Percentiles rank a stretch among this genome's conserved stretches.
phyloP scores from a whole-genome alignment of 495 filamentous ascomycete genomes.

The Penicillium daleae region DNA sequence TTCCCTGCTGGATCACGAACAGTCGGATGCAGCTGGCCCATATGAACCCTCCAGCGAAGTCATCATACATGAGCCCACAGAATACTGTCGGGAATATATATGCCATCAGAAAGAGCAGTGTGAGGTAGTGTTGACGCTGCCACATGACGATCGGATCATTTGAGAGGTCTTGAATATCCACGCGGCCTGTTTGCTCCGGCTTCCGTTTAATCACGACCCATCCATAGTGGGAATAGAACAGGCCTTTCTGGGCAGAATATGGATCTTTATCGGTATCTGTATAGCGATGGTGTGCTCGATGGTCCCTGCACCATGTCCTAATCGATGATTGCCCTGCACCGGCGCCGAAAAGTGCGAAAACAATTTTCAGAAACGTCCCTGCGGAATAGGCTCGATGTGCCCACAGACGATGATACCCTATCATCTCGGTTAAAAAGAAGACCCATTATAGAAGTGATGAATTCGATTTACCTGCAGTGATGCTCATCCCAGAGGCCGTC shows the following conservation, averaged over 20 bases:
- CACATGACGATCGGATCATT: slow-evolving; percentile 16
- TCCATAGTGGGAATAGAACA: slow-evolving; percentile 17
- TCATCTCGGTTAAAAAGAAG: background rate
- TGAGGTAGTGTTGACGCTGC: slow-evolving; percentile 11
- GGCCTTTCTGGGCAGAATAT: slow-evolving; percentile 6
- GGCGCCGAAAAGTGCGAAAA: slow-evolving; percentile 7
- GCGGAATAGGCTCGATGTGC: slow-evolving; percentile 16
- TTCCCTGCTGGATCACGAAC: slow-evolving; percentile 13
- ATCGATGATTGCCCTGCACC: slow-evolving; percentile 13
- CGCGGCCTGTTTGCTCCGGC: slow-evolving; percentile 1
- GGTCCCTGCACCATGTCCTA: slow-evolving; percentile 13
- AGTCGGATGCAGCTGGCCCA: slow-evolving; percentile 13
- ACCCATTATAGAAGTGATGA: background rate
- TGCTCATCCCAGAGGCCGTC: slow-evolving; percentile 3
- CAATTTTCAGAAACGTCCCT: background rate
- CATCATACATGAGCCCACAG: slow-evolving; percentile 9
- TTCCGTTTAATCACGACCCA: slow-evolving; percentile 9
- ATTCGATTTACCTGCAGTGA: slow-evolving; percentile 10
- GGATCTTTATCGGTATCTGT: slow-evolving; percentile 23
- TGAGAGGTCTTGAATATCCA: slow-evolving; percentile 18
- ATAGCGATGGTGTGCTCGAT: slow-evolving; percentile 25
- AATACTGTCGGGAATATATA: slow-evolving; percentile 6
- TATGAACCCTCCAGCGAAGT: slow-evolving; percentile 21
- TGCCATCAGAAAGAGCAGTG: background rate
- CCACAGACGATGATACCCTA: slow-evolving; percentile 27